phyloP scores from a whole-genome alignment of 1,284 basidiomycete genomes.

The Cryptococcus amylolentus region DNA sequence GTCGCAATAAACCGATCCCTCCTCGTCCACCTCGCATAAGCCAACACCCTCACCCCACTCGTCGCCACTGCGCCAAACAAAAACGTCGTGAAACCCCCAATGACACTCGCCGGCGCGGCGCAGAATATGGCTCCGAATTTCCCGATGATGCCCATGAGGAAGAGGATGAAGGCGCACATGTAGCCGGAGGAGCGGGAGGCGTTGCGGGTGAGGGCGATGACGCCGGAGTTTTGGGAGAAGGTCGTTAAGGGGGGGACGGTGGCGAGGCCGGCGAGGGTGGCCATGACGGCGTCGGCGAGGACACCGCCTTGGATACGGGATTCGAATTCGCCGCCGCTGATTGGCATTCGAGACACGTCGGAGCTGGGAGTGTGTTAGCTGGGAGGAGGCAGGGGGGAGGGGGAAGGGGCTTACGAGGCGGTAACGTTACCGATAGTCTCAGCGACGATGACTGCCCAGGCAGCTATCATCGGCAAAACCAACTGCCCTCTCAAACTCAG shows the following conservation, averaged over 20 bases:
- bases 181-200: slow-evolving; percentile 31
- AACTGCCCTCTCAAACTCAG: slow-evolving; percentile 28
- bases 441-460: slow-evolving; percentile 32
- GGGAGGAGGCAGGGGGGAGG: background rate
- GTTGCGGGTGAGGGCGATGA: slow-evolving; percentile 38
- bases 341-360: slow-evolving; percentile 26
- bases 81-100: slow-evolving; percentile 37
- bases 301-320: slow-evolving; percentile 33
- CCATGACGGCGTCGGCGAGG: slow-evolving; percentile 31
- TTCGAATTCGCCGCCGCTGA: slow-evolving; percentile 27
- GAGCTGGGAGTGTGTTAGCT: background rate
- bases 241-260: slow-evolving; percentile 37
- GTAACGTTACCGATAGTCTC: slow-evolving; percentile 37
- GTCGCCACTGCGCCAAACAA: slow-evolving; percentile 48
- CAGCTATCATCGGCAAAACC: slow-evolving; percentile 33
- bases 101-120: slow-evolving; percentile 23
- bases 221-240: slow-evolving; percentile 37
- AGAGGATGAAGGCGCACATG: slow-evolving; percentile 32
- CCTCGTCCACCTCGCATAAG: slow-evolving; percentile 63
- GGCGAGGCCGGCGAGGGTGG: slow-evolving; percentile 28
- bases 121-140: slow-evolving; percentile 37
- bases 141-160: slow-evolving; percentile 35
- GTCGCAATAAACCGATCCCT: slow-evolving; percentile 72
- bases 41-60: slow-evolving; percentile 70
- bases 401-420: background rate